A percentile compares a stretch with the other conserved stretches of the same genome.
Conservation (phyloP, 1,284 basidiomycete genomes). For the Ustilago trichophora region DNA sequence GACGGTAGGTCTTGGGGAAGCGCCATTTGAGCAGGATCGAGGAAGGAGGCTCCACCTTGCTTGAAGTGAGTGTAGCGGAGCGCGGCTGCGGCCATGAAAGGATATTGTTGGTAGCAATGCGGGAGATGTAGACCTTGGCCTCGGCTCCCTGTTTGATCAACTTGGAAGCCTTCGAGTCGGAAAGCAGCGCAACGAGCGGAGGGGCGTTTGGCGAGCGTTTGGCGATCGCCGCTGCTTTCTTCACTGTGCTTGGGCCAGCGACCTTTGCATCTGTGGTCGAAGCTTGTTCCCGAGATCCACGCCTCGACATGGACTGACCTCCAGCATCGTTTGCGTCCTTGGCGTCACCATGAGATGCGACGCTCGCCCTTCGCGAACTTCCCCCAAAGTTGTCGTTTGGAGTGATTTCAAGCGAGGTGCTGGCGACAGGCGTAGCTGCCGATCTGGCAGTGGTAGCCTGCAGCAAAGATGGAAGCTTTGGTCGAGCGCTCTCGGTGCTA, state of each 20-base stretch:
- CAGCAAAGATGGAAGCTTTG: conserved; percentile 36
- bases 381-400: conserved; percentile 6
- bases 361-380: background rate
- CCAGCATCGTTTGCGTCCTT: background rate
- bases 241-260: conserved; percentile 22
- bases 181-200: conserved; percentile 45
- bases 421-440: conserved; percentile 20
- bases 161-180: conserved; percentile 65
- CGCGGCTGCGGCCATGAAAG: conserved; percentile 63
- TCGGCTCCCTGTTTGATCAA: conserved; percentile 79
- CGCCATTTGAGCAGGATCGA: conserved; percentile 87
- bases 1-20: conserved; percentile 90
- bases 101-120: conserved; percentile 56
- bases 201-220: conserved; percentile 21
- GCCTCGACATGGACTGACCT: conserved; percentile 4
- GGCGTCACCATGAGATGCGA: background rate
- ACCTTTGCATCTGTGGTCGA: conserved; percentile 10
- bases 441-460: conserved; percentile 20
- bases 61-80: conserved; percentile 38
- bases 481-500: conserved; percentile 18
- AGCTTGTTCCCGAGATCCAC: conserved; percentile 12
- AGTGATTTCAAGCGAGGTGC: conserved; percentile 14
- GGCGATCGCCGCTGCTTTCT: no score
- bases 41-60: conserved; percentile 18
- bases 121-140: conserved; percentile 69